phyloP scores from a whole-genome alignment of 2,329 filamentous ascomycete genomes.

The Zymoseptoria pseudotritici region DNA sequence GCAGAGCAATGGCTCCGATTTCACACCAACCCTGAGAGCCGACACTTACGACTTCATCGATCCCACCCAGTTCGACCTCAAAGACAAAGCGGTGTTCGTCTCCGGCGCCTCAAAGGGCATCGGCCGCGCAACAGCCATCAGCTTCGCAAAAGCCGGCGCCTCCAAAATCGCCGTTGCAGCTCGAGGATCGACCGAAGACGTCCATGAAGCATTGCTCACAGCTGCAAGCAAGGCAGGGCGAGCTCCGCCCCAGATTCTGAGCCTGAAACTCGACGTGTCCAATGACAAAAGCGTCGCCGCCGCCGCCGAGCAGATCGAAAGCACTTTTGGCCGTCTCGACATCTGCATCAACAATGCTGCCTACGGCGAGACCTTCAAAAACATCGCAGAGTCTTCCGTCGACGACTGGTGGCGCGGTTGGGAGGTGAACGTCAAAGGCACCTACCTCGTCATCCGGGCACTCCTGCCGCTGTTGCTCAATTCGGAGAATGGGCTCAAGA shows the following conservation, averaged over 20 bases:
- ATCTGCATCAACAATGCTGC: constrained; percentile 35
- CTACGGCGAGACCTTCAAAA: constrained; percentile 9
- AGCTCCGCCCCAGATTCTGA: constrained; percentile 35
- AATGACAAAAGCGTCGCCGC: constrained; percentile 31
- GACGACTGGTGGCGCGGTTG: constrained; percentile 43
- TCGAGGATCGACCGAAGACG: constrained; percentile 40
- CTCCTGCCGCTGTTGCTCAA: constrained; percentile 42
- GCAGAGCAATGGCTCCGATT: constrained; percentile 7
- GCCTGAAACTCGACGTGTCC: constrained; percentile 39
- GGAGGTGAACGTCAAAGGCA: constrained; percentile 46
- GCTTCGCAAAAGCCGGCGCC: constrained; percentile 49
- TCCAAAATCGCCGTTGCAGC: constrained; percentile 48
- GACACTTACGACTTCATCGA: constrained; percentile 48
- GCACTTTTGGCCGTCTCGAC: constrained; percentile 29
- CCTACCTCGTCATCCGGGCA: constrained; percentile 27
- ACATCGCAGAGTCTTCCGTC: constrained; percentile 22
- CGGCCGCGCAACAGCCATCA: constrained; percentile 46
- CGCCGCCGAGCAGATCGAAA: constrained; percentile 29
- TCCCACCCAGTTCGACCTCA: constrained; percentile 24
- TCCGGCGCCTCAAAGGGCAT: constrained; percentile 38
- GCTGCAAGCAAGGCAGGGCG: constrained; percentile 31
- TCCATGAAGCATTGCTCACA: constrained; percentile 30
- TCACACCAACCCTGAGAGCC: constrained; percentile 24
- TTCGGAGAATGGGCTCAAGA: constrained; percentile 28
- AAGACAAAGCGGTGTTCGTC: constrained; percentile 43